Percentiles rank a stretch among this genome's conserved stretches.
Conservation (phyloP, 495 filamentous ascomycete genomes). For the Xylaria grammica region DNA sequence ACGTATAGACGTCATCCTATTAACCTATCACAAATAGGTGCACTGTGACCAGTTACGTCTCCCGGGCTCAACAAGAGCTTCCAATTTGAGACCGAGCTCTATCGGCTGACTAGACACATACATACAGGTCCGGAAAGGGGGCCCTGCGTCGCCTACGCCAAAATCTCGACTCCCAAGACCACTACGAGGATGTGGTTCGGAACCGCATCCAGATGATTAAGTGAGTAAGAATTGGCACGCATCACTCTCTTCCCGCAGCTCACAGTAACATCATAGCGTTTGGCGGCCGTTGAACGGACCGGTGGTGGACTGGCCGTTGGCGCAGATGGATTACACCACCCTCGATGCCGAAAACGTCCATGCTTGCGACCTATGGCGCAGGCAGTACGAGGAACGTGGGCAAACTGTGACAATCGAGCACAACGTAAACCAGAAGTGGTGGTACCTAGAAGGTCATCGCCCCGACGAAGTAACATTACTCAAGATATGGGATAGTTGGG, state of each 20-base stretch:
- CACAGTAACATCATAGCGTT: conserved; percentile 11
- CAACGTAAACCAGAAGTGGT: conserved; percentile 17
- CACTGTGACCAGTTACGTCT: conserved; percentile 26
- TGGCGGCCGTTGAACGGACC: conserved; percentile 26
- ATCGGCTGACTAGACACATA: too few relatives aligned
- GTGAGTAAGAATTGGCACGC: not conserved
- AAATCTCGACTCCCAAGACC: conserved; percentile 1
- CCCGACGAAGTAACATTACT: conserved; percentile 18
- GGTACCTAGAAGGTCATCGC: conserved; percentile 20
- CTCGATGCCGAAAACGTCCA: conserved; percentile 17
- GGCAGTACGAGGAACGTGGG: conserved; percentile 20
- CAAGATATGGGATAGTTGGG: conserved; percentile 23
- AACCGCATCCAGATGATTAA: not conserved
- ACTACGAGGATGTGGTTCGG: not conserved
- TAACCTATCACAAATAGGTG: too few relatives aligned
- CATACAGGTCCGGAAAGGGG: too few relatives aligned
- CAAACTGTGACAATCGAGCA: conserved; percentile 22
- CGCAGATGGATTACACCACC: conserved; percentile 25
- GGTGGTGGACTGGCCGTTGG: conserved; percentile 28
- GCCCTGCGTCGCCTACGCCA: conserved; percentile 4
- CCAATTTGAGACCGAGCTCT: too few relatives aligned
- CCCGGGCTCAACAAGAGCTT: too few relatives aligned
- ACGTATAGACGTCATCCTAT: too few relatives aligned
- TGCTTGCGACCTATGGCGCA: conserved; percentile 16
- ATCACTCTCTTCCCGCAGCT: not conserved